Evolutionary conservation across 192 early-diverging fungal genomes (phyloP).

Genomic region (Coemansia sp.): DNA sequence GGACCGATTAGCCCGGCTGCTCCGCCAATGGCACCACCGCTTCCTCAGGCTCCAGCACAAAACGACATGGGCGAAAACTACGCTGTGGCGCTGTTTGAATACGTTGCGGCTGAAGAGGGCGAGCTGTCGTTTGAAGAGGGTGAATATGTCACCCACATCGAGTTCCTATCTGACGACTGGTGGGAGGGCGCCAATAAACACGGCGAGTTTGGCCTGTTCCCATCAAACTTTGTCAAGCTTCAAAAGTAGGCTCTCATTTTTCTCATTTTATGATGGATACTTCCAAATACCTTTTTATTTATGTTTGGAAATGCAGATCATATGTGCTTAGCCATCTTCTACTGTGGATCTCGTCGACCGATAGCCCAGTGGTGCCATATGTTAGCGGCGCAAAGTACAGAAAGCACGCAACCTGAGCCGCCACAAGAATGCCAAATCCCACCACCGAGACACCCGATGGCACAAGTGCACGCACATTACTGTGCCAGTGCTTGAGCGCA

Average conservation of each 20-base stretch:
- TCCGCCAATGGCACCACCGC: conserved; percentile 22
- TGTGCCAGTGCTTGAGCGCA: conserved; percentile 35
- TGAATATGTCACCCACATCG: conserved; percentile 75
- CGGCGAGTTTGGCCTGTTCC: conserved; percentile 70
- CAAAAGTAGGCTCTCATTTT: neutral
- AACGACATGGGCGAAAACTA: conserved; percentile 39
- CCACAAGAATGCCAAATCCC: conserved; percentile 46
- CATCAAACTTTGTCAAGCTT: conserved; percentile 60
- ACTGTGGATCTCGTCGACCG: conserved; percentile 57
- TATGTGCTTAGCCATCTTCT: conserved; percentile 77
- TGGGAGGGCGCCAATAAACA: conserved; percentile 73
- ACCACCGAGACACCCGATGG: conserved; percentile 36
- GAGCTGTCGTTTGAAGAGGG: conserved; percentile 81
- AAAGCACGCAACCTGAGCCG: conserved; percentile 61
- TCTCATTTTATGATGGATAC: neutral
- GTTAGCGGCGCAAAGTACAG: conserved; percentile 81
- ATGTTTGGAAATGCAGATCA: conserved; percentile 77
- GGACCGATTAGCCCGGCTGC: conserved; percentile 9
- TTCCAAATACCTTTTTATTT: neutral
- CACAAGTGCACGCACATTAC: conserved; percentile 38
- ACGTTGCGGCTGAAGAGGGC: conserved; percentile 81
- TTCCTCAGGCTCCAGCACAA: conserved; percentile 9
- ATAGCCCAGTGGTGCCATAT: conserved; percentile 75
- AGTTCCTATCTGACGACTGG: conserved; percentile 86
- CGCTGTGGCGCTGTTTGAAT: conserved; percentile 77